Evolutionary conservation across 495 filamentous ascomycete species (phyloP).

Genomic region (Ascobolus immersus): DNA sequence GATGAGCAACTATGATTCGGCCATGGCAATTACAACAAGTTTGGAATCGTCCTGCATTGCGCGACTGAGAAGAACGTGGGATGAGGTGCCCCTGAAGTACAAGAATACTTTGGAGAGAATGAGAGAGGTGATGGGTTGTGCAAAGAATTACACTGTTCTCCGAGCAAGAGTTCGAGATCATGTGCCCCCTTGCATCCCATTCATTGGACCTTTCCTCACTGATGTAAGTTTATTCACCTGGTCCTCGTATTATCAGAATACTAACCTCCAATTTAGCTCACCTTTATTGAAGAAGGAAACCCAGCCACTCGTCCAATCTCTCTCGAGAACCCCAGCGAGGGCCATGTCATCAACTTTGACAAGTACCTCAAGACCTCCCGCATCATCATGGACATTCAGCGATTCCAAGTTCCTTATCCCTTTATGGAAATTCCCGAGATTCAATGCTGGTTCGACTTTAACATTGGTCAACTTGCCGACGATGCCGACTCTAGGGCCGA

Average conservation of each 20-base stretch:
- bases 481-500: conserved; percentile 61
- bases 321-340: conserved; percentile 23
- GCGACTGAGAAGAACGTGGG: conserved; percentile 86
- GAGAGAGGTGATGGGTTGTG: conserved; percentile 58
- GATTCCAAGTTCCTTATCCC: conserved; percentile 89
- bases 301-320: conserved; percentile 39
- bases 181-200: conserved; percentile 80
- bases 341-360: conserved; percentile 78
- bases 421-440: conserved; percentile 66
- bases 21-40: conserved; percentile 91
- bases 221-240: conserved; percentile 32
- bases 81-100: conserved; percentile 61
- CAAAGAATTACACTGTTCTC: conserved; percentile 77
- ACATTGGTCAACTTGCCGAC: conserved; percentile 53
- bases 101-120: conserved; percentile 54
- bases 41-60: conserved; percentile 74
- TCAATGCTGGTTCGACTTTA: conserved; percentile 84
- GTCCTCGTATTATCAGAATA: not conserved
- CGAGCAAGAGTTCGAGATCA: conserved; percentile 67
- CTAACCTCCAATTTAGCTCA: conserved; percentile 24
- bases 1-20: conserved; percentile 82
- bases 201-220: conserved; percentile 89
- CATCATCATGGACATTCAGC: conserved; percentile 83
- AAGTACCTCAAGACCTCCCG: conserved; percentile 86
- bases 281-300: conserved; percentile 82